These are phyloP conservation scores for Aspergillus sclerotialis DNA, from an alignment of 2,329 filamentous ascomycete species.

Conservation along the genomic window DNA sequence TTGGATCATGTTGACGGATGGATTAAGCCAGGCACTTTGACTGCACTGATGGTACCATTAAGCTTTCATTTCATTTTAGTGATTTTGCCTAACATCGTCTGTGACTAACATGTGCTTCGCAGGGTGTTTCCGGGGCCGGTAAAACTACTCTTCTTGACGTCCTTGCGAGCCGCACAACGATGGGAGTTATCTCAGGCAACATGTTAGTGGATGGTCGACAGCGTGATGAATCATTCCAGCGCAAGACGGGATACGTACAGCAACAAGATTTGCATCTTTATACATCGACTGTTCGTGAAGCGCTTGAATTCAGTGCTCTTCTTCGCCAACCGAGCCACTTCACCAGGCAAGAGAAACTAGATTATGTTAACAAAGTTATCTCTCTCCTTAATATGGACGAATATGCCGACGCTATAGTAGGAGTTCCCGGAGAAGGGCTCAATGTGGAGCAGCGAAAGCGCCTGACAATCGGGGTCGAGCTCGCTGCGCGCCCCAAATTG, in stretches of 20 bases:
- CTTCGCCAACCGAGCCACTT: constrained; percentile 70
- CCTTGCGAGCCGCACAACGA: constrained; percentile 71
- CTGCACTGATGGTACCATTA: constrained; percentile 62
- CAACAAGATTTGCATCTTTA: constrained; percentile 80
- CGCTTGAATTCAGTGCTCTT: constrained; percentile 71
- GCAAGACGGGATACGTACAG: constrained; percentile 20
- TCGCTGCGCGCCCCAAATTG: constrained; percentile 82
- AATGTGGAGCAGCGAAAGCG: constrained; percentile 60
- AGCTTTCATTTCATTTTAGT: too few species aligned
- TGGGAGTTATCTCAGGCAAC: constrained; percentile 76
- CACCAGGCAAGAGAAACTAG: constrained; percentile 64
- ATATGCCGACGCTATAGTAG: constrained; percentile 80
- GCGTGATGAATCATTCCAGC: constrained; percentile 45
- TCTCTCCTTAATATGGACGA: constrained; percentile 79
- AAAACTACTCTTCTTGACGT: constrained; percentile 84
- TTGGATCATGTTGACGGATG: constrained; percentile 78
- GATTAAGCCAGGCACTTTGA: constrained; percentile 83
- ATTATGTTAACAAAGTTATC: constrained; percentile 81
- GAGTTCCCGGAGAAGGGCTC: constrained; percentile 70
- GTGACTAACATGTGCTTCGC: too few species aligned
- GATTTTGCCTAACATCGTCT: too few species aligned
- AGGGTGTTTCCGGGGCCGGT: constrained; percentile 72
- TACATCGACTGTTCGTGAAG: constrained; percentile 76
- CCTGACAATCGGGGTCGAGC: constrained; percentile 83
- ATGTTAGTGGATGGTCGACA: constrained; percentile 69